Conservation (phyloP, 768 basidiomycete species). For the Trametes villosa region DNA sequence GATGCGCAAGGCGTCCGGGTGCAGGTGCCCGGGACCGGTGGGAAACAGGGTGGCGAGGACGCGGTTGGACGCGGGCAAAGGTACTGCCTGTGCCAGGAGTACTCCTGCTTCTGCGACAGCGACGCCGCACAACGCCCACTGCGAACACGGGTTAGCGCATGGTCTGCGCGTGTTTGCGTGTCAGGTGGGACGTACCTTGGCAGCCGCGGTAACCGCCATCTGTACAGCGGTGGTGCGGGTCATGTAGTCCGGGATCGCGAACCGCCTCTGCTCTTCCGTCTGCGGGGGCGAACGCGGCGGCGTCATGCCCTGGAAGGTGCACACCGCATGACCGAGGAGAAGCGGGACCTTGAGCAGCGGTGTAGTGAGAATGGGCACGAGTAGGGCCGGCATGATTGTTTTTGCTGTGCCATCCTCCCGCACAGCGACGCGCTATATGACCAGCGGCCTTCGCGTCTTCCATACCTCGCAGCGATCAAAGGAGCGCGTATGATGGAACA, state of each 20-base stretch:
- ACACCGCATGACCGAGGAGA: background rate
- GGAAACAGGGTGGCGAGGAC: background rate
- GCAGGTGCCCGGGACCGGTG: too few species aligned
- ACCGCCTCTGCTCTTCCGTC: background rate
- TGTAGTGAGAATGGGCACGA: background rate
- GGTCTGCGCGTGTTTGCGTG: background rate
- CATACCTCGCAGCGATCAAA: too few species aligned
- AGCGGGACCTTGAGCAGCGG: conserved; percentile 4
- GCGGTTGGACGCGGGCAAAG: background rate
- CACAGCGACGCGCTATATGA: too few species aligned
- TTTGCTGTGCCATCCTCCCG: background rate
- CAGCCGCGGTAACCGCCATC: background rate
- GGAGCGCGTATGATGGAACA: too few species aligned
- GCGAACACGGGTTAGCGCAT: too few species aligned
- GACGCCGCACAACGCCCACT: background rate
- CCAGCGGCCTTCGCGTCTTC: too few species aligned
- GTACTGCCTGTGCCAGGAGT: background rate
- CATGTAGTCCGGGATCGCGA: background rate
- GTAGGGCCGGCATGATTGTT: background rate
- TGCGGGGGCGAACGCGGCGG: background rate
- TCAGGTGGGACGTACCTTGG: background rate
- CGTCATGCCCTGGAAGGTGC: background rate
- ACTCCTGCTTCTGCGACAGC: background rate
- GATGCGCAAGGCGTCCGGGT: background rate
- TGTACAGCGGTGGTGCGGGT: background rate